Conservation (phyloP, 768 basidiomycete species). For the Gloeopeniophorella convolvens region DNA sequence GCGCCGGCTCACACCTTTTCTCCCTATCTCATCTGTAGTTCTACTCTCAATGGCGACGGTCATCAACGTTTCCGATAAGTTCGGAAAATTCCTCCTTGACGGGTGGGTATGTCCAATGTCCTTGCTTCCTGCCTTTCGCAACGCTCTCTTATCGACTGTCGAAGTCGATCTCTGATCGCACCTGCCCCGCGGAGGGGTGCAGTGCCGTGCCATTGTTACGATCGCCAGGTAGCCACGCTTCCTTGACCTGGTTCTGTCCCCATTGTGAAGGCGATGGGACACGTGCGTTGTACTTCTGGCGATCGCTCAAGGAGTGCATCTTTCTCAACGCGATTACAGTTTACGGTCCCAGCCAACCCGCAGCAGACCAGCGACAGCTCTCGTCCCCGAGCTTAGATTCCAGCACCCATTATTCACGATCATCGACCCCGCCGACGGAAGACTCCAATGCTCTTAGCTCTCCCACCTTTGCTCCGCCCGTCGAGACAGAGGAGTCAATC, state of each 20-base stretch:
- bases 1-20: not conserved
- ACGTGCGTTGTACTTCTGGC: conserved; percentile 26
- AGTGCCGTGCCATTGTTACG: conserved; percentile 61
- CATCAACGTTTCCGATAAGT: conserved; percentile 49
- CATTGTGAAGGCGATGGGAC: conserved; percentile 45
- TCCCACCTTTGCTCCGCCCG: conserved; percentile 55
- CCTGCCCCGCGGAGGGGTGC: conserved; percentile 53
- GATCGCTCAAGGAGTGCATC: not conserved
- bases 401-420: conserved; percentile 47
- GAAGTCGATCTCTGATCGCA: conserved; percentile 42
- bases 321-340: conserved; percentile 5
- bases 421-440: conserved; percentile 77
- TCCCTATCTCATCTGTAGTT: not conserved
- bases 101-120: conserved; percentile 18
- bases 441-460: conserved; percentile 55
- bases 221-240: conserved; percentile 48
- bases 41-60: conserved; percentile 40
- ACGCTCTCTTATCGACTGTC: conserved; percentile 39
- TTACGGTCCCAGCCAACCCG: not conserved
- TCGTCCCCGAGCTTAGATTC: conserved; percentile 39
- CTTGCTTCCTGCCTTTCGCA: not conserved
- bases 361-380: conserved; percentile 6
- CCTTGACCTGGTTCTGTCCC: conserved; percentile 51
- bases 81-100: conserved; percentile 41
- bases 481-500: conserved; percentile 57